Evolutionary conservation across 352 stramenopile species (phyloP).

Genomic region (Saprolegnia parasitica): DNA sequence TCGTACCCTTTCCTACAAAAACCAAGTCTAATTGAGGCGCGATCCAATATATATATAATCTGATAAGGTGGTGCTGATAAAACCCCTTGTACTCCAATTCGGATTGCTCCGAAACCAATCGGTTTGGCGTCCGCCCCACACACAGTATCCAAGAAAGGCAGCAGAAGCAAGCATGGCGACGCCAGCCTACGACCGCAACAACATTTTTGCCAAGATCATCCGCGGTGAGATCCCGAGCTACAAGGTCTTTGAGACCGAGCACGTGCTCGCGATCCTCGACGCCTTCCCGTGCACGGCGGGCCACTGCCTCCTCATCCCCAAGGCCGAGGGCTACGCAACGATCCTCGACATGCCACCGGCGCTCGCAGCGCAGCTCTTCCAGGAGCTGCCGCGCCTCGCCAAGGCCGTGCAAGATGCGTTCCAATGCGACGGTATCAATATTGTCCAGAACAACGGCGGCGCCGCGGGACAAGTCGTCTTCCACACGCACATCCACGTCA

Average conservation of each 20-base stretch:
- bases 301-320: slow-evolving; percentile 71
- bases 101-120: too few species aligned
- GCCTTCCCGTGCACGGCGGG: slow-evolving; percentile 62
- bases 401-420: slow-evolving; percentile 73
- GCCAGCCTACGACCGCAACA: slow-evolving; percentile 57
- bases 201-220: slow-evolving; percentile 82
- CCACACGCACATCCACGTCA: slow-evolving; percentile 77
- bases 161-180: too few species aligned
- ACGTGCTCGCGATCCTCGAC: slow-evolving; percentile 79
- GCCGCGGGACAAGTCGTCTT: slow-evolving; percentile 67
- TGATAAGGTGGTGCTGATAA: too few species aligned
- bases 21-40: too few species aligned
- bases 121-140: too few species aligned
- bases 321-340: slow-evolving; percentile 56
- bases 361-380: slow-evolving; percentile 63
- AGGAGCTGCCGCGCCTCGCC: slow-evolving; percentile 63
- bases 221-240: slow-evolving; percentile 62
- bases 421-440: slow-evolving; percentile 61
- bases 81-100: too few species aligned
- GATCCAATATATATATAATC: too few species aligned
- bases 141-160: too few species aligned
- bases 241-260: slow-evolving; percentile 85
- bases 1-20: too few species aligned
- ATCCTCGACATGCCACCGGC: slow-evolving; percentile 56
- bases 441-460: slow-evolving; percentile 78